Evolutionary conservation across 2,329 filamentous ascomycete genomes (phyloP).

Genomic region (Calonectria multiphialidica): DNA sequence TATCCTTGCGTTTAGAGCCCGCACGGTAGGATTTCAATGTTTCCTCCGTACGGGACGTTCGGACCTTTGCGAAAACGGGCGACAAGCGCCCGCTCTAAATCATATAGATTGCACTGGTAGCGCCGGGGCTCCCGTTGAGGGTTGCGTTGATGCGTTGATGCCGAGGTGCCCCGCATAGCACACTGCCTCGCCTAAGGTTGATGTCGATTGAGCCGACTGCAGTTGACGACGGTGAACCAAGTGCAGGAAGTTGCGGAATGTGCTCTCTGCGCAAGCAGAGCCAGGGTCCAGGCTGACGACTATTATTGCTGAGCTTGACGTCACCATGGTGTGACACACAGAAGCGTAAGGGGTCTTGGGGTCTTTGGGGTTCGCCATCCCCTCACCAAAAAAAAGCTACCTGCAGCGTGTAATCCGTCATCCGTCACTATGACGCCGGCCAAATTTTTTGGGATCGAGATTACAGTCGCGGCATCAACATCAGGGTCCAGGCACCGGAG

Average conservation of each 20-base stretch:
- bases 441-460: slow-evolving; percentile 44
- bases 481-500: slow-evolving; percentile 45
- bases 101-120: slow-evolving; percentile 2
- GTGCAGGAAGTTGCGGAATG: neutral
- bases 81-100: neutral
- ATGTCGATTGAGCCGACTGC: slow-evolving; percentile 1
- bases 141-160: slow-evolving; percentile 11
- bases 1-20: slow-evolving; percentile 11
- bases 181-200: neutral
- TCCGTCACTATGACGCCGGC: slow-evolving; percentile 43
- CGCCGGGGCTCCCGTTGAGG: slow-evolving; percentile 6
- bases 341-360: slow-evolving; percentile 32
- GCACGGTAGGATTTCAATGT: neutral
- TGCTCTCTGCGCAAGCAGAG: neutral
- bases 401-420: slow-evolving; percentile 27
- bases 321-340: slow-evolving; percentile 44
- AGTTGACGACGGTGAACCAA: neutral
- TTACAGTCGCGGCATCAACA: slow-evolving; percentile 41
- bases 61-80: slow-evolving; percentile 5
- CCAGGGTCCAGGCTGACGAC: slow-evolving; percentile 28
- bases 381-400: slow-evolving; percentile 12
- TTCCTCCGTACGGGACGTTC: slow-evolving; percentile 15
- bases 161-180: slow-evolving; percentile 35
- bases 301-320: slow-evolving; percentile 37
- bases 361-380: slow-evolving; percentile 22